Evolutionary conservation across 331 rosid genomes (phyloP).

Genomic region (Stylosanthes scabra): DNA sequence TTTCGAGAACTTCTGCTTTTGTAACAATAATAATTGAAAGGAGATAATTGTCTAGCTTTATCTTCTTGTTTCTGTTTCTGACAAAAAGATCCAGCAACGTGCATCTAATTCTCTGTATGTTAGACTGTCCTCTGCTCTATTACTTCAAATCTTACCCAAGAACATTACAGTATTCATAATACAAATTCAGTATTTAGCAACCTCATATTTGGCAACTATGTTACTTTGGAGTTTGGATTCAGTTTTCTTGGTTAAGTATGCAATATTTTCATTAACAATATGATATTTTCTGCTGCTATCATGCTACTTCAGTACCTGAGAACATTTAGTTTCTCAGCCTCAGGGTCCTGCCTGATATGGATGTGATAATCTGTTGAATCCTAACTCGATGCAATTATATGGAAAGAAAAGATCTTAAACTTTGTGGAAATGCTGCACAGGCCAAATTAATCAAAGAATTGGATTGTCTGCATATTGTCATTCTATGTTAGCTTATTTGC

Average conservation of each 20-base stretch:
- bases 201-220: not conserved
- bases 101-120: not conserved
- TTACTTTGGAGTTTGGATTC: too few species aligned
- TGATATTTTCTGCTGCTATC: not conserved
- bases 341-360: not conserved
- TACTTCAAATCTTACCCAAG: too few species aligned
- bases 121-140: too few species aligned
- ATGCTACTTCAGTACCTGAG: conserved; percentile 1
- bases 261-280: not conserved
- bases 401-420: not conserved
- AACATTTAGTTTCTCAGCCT: not conserved
- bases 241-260: not conserved
- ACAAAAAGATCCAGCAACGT: not conserved
- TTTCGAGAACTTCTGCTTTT: not conserved
- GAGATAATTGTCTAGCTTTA: not conserved
- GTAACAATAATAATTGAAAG: not conserved
- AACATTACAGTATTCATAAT: too few species aligned
- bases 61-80: conserved; percentile 23
- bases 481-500: too few species aligned
- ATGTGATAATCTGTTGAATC: not conserved
- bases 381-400: not conserved
- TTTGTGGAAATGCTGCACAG: not conserved
- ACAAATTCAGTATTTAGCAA: not conserved
- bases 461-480: not conserved
- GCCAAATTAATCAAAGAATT: conserved; percentile 3